Evolutionary conservation across 495 filamentous ascomycete species (phyloP).

Genomic region (Sabuloglossum arenarium): DNA sequence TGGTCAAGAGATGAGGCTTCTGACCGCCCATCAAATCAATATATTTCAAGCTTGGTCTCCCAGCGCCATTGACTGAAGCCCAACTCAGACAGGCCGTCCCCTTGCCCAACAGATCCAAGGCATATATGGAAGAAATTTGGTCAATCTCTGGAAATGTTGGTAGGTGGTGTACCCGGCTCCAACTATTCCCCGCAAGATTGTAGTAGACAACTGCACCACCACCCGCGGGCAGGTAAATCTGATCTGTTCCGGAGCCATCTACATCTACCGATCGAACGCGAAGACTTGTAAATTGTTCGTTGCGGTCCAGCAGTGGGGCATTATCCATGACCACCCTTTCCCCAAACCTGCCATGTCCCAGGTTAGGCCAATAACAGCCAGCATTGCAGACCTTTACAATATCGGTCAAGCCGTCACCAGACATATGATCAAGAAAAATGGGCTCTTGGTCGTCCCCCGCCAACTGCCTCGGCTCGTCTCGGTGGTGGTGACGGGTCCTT

Average conservation of each 20-base stretch:
- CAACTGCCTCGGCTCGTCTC: background rate
- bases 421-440: slow-evolving; percentile 9
- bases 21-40: slow-evolving; percentile 6
- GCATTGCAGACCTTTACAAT: slow-evolving; percentile 13
- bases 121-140: background rate
- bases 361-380: slow-evolving; percentile 18
- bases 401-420: slow-evolving; percentile 18
- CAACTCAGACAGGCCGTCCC: slow-evolving; percentile 17
- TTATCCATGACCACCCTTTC: slow-evolving; percentile 16
- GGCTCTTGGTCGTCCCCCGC: background rate
- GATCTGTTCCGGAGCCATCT: slow-evolving; percentile 18
- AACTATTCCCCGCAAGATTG: background rate
- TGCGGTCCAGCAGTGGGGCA: slow-evolving; percentile 10
- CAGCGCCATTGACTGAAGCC: background rate
- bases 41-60: slow-evolving; percentile 4
- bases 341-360: slow-evolving; percentile 19
- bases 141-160: slow-evolving; percentile 4
- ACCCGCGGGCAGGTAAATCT: slow-evolving; percentile 14
- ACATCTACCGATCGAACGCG: slow-evolving; percentile 15
- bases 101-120: slow-evolving; percentile 15
- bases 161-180: background rate
- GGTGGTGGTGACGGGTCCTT: background rate
- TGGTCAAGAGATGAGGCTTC: slow-evolving; percentile 7
- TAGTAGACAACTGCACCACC: background rate
- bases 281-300: slow-evolving; percentile 6